A percentile compares a stretch with the other conserved stretches of the same genome.
Evolutionary conservation across 768 basidiomycete species (phyloP).

Genomic region (Russula brevipes): DNA sequence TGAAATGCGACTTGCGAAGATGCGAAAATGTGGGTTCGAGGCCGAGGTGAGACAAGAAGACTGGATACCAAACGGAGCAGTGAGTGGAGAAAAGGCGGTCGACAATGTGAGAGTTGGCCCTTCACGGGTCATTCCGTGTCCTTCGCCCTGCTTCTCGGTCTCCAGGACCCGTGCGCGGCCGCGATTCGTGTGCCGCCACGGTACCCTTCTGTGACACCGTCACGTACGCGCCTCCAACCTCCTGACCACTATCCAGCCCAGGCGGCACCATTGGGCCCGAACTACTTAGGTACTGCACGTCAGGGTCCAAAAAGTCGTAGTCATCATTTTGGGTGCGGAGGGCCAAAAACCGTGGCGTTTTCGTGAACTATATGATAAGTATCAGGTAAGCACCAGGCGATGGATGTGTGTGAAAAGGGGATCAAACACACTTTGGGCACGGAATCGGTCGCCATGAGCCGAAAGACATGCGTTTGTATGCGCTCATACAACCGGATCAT

Average conservation of each 20-base stretch:
- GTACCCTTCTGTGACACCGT: constrained; percentile 65
- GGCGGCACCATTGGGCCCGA: constrained; percentile 57
- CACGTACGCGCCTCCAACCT: constrained; percentile 79
- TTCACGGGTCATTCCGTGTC: constrained; percentile 20
- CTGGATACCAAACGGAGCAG: constrained; percentile 2
- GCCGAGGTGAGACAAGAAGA: constrained; percentile 2
- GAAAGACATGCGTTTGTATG: constrained; percentile 95
- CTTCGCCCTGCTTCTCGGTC: constrained; percentile 21
- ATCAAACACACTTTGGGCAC: constrained; percentile 74
- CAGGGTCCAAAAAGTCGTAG: constrained; percentile 59
- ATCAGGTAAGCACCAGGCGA: background rate
- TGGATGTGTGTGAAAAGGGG: constrained; percentile 1
- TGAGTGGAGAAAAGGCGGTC: background rate
- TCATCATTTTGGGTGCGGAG: constrained; percentile 77
- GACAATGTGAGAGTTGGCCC: background rate
- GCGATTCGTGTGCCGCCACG: constrained; percentile 52
- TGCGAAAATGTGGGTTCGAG: constrained; percentile 9
- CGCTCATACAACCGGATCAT: constrained; percentile 93
- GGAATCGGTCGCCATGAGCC: constrained; percentile 97
- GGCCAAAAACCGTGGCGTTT: constrained; percentile 75
- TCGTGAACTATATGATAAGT: constrained; percentile 61
- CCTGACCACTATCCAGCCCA: constrained; percentile 49
- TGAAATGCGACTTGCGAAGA: constrained; percentile 12
- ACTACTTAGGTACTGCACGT: constrained; percentile 32
- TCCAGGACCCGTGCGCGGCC: constrained; percentile 8